Evolutionary conservation across 2,329 filamentous ascomycete species (phyloP).

Genomic region (Sclerotinia nivalis): DNA sequence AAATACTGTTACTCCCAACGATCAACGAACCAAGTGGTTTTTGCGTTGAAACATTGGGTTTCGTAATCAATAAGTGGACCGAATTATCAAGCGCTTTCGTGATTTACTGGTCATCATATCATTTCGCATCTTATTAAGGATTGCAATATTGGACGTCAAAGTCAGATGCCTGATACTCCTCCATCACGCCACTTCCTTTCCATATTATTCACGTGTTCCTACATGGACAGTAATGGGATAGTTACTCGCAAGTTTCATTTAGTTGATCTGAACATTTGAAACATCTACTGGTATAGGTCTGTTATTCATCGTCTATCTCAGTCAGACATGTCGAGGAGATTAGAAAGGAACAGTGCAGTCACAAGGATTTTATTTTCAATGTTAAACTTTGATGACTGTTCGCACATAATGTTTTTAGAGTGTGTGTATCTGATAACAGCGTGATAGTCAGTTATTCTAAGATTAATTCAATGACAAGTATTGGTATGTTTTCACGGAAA

Average conservation of each 20-base stretch:
- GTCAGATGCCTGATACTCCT: conserved; percentile 10
- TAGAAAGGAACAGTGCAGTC: background rate
- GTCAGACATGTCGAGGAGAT: background rate
- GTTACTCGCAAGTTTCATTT: conserved; percentile 5
- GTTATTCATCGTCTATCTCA: conserved; percentile 10
- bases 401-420: background rate
- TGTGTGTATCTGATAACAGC: background rate
- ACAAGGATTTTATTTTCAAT: background rate
- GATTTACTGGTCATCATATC: conserved; percentile 5
- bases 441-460: background rate
- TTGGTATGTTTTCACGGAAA: background rate
- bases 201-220: background rate
- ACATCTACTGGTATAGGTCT: background rate
- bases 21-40: conserved; percentile 13
- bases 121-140: background rate
- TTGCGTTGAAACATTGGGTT: background rate
- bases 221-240: background rate
- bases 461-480: background rate
- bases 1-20: background rate
- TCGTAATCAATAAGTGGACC: background rate
- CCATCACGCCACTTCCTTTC: background rate
- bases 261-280: background rate
- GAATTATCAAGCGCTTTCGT: conserved; percentile 5
- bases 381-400: background rate
- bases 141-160: conserved; percentile 11